These are phyloP conservation scores for Stenogyne calaminthoides DNA, from an alignment of 305 asterid genomes.

Conservation along the genomic window DNA sequence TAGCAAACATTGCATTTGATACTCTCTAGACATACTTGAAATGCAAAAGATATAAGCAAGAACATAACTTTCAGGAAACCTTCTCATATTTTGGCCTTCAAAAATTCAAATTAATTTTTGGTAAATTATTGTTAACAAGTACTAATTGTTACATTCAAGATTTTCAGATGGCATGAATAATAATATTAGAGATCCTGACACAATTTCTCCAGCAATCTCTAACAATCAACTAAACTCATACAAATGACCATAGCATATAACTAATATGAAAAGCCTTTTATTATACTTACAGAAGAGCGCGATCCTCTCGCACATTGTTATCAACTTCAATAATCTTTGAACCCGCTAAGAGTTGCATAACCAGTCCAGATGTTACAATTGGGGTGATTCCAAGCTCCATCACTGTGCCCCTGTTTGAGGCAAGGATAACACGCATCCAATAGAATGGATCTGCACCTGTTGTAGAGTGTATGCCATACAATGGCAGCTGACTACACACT, in stretches of 20 bases:
- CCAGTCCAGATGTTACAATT: constrained; percentile 82
- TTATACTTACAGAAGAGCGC: constrained; percentile 78
- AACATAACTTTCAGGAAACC: neutral
- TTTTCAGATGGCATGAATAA: neutral
- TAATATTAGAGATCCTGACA: neutral
- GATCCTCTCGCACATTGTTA: constrained; percentile 88
- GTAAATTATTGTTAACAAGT: neutral
- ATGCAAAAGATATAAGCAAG: neutral
- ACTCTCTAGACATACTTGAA: neutral
- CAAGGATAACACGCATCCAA: constrained; percentile 97
- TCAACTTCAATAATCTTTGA: constrained; percentile 85
- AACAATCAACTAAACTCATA: neutral
- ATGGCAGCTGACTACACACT: constrained; percentile 89
- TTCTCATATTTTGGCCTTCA: neutral
- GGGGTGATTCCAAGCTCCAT: constrained; percentile 96
- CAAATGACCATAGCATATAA: constrained; percentile 1
- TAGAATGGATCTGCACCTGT: constrained; percentile 94
- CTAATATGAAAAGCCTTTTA: neutral
- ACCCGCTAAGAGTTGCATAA: constrained; percentile 82
- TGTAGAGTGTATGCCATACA: constrained; percentile 90
- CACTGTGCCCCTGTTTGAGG: constrained; percentile 89
- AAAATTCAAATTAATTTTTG: neutral
- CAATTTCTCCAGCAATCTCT: neutral
- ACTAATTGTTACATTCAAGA: neutral
- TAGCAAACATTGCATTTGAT: neutral